These are phyloP conservation scores for Penicillium sp. DNA, from an alignment of 2,329 filamentous ascomycete genomes.

Conservation along the genomic window DNA sequence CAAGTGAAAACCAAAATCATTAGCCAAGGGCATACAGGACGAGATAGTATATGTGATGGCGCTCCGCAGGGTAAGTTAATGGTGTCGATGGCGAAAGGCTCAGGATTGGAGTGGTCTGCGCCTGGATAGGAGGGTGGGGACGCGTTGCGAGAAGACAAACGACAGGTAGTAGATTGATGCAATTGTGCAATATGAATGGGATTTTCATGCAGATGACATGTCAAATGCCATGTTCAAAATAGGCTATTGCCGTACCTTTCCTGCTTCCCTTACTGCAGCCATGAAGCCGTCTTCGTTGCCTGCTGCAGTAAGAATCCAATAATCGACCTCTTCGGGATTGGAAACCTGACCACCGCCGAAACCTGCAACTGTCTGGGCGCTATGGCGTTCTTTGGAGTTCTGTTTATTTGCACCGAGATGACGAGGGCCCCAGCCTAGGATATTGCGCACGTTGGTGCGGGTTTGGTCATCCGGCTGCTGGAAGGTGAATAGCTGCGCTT, in stretches of 20 bases:
- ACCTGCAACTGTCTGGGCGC: constrained; percentile 34
- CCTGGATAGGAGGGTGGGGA: not conserved
- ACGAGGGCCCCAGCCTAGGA: constrained; percentile 39
- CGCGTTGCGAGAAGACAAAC: not conserved
- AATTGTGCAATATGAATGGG: not conserved
- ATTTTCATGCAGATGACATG: not conserved
- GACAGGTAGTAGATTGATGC: not conserved
- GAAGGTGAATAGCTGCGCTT: constrained; percentile 43
- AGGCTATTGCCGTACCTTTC: constrained; percentile 34
- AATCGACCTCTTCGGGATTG: constrained; percentile 38
- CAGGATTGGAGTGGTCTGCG: not conserved
- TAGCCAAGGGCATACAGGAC: constrained; percentile 7
- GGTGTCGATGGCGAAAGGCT: not conserved
- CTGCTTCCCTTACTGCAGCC: constrained; percentile 42
- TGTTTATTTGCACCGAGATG: constrained; percentile 27
- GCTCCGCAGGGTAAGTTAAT: not conserved
- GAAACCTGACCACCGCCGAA: constrained; percentile 38
- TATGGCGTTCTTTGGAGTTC: constrained; percentile 36
- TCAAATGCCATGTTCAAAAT: not conserved
- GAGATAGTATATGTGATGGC: not conserved
- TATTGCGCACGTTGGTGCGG: constrained; percentile 31
- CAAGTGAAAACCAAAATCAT: constrained; percentile 4
- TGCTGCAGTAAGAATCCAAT: constrained; percentile 40
- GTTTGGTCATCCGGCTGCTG: constrained; percentile 37
- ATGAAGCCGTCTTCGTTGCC: constrained; percentile 45